Base-by-base conservation (phyloP, 2,329 filamentous ascomycete species). In the Ceratocystiopsis sp. region DNA sequence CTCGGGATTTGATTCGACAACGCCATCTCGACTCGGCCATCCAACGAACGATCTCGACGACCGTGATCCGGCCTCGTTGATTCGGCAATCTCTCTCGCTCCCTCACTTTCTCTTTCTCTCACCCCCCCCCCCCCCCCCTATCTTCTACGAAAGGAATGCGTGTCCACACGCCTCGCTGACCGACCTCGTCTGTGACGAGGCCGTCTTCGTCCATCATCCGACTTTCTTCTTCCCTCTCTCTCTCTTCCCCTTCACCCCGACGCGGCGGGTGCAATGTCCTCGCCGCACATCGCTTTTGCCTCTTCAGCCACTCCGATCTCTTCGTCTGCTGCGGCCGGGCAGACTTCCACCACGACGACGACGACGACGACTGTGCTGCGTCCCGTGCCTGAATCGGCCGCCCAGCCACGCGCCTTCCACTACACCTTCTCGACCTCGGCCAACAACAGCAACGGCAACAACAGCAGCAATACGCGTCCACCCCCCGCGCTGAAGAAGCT, bases 261-360 rank as follows among this genome's bases (percentile, higher is more conserved):
- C 35, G 14, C 18, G 25, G 38, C 19, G 17, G 37, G 33, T 44
- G 45, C 41, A 45, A 51, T 49, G 48, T 36, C 42, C 38, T 46
- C 48, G 41, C 44, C 46, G 36, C 47, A 47, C 32, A 36, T 21
- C 21, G 21, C 21, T 21, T 21, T 21, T 21, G 21, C 21, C 21
- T 21, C 21, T 4, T 21, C 33, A 38, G 44, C 48, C 25, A 42
- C 45, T 45, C 42, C 48, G 48, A 50, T 48, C 48, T 34, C 46
- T 42, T 40, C 47, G n/a, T n/a, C n/a, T 8, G 21, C 21, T 21
- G 21, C 21, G 21, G 21, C 8, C 21, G 21, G 21, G 4, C 21
- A 4, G 21, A n/a, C 32, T 42, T 44, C 42, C 41, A 41, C 41
- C 35, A 33, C 35, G 14, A n/a, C n/a, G n/a, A n/a, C n/a, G n/a